These are phyloP conservation scores for Amoeboaphelidium protococcarum DNA, from an alignment of 371 early-diverging fungal species.

Conservation along the genomic window DNA sequence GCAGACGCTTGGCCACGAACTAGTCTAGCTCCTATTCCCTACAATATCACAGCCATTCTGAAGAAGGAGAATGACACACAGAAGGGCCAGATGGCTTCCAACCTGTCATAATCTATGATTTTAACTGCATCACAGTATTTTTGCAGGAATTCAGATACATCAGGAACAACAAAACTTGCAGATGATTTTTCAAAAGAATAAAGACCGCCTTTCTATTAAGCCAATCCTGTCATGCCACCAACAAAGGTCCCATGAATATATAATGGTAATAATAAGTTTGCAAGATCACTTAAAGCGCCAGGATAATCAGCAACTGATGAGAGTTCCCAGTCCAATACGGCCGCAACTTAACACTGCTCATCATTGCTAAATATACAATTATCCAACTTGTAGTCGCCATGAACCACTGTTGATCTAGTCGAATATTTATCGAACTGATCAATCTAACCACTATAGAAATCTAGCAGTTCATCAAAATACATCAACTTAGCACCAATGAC, in stretches of 20 bases:
- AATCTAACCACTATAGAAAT: not conserved
- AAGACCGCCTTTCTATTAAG: not conserved
- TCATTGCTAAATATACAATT: not conserved
- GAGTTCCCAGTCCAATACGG: conserved; percentile 84
- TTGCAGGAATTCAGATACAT: not conserved
- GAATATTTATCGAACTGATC: not conserved
- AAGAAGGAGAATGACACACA: not conserved
- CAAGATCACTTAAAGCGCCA: conserved; percentile 47
- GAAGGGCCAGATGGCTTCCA: not conserved
- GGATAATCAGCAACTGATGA: conserved; percentile 73
- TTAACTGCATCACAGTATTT: not conserved
- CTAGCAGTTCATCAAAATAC: not conserved
- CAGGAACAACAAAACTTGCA: not conserved
- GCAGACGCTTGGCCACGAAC: not conserved
- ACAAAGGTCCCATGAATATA: conserved; percentile 9
- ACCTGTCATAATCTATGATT: not conserved
- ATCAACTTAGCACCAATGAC: not conserved
- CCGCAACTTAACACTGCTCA: conserved; percentile 38
- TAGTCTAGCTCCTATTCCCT: not conserved
- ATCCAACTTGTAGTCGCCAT: not conserved
- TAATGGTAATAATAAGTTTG: conserved; percentile 53
- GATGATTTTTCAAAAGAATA: not conserved
- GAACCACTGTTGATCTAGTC: not conserved
- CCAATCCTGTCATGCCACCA: not conserved
- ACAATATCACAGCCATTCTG: not conserved